Conservation (phyloP, 331 rosid genomes). For the Quercus lobata region DNA sequence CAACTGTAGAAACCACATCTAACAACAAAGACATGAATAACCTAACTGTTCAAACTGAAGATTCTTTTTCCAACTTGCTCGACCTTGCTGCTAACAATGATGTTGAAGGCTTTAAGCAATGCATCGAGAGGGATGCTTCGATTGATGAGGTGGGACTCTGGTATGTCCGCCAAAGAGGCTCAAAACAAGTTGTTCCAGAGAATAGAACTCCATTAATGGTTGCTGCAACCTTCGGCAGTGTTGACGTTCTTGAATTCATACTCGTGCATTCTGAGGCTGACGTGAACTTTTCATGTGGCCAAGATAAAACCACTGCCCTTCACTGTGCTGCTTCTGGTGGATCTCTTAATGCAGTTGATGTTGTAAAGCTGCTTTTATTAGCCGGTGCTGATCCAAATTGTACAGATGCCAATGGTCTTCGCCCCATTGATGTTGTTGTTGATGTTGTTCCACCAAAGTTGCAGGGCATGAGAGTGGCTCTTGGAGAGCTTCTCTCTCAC, state of each 20-base stretch:
- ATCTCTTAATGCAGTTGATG: constrained; percentile 47
- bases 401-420: constrained; percentile 56
- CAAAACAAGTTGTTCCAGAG: constrained; percentile 67
- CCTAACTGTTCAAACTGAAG: constrained; percentile 42
- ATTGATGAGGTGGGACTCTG: constrained; percentile 61
- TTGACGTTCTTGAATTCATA: constrained; percentile 60
- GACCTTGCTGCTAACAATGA: constrained; percentile 85
- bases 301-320: constrained; percentile 77
- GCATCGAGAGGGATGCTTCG: constrained; percentile 38
- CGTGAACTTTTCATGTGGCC: constrained; percentile 61
- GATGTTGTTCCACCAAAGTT: constrained; percentile 60
- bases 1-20: constrained; percentile 34
- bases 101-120: constrained; percentile 49
- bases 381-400: constrained; percentile 60
- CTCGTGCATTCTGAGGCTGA: constrained; percentile 42
- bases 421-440: constrained; percentile 64
- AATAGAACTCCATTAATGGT: constrained; percentile 85
- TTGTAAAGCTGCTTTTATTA: constrained; percentile 57
- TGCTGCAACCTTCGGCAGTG: constrained; percentile 78
- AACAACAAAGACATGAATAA: constrained; percentile 46
- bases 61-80: constrained; percentile 52
- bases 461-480: constrained; percentile 31
- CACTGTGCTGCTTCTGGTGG: constrained; percentile 92
- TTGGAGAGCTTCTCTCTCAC: constrained; percentile 61
- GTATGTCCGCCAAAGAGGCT: constrained; percentile 70